These are phyloP conservation scores for Cordia subcordata DNA, from an alignment of 257 asterid species.

Conservation along the genomic window DNA sequence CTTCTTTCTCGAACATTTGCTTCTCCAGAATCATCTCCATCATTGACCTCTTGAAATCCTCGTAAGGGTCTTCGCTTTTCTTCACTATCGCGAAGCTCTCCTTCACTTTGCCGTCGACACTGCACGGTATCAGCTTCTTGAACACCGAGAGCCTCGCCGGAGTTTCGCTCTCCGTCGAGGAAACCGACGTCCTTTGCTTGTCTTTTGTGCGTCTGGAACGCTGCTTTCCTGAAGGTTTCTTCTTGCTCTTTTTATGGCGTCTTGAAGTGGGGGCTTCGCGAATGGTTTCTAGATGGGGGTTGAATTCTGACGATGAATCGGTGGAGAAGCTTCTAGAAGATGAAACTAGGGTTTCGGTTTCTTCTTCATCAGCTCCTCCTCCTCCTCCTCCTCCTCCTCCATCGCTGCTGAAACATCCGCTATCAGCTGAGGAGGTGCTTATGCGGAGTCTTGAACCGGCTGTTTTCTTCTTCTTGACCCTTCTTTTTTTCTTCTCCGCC, in stretches of 20 bases:
- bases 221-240: background rate
- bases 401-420: constrained; percentile 45
- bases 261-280: constrained; percentile 9
- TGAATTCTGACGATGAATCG: constrained; percentile 34
- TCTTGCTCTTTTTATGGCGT: constrained; percentile 18
- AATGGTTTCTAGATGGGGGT: constrained; percentile 23
- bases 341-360: constrained; percentile 30
- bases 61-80: constrained; percentile 67
- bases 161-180: constrained; percentile 26
- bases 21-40: constrained; percentile 90
- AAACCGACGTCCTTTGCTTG: constrained; percentile 19
- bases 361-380: constrained; percentile 12
- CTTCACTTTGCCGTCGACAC: constrained; percentile 74
- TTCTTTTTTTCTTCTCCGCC: constrained; percentile 17
- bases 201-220: constrained; percentile 1
- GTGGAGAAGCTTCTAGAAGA: constrained; percentile 29
- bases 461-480: constrained; percentile 32
- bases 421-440: constrained; percentile 58
- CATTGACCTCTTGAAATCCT: constrained; percentile 87
- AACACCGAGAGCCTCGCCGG: constrained; percentile 75
- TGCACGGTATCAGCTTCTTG: constrained; percentile 63
- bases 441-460: constrained; percentile 23
- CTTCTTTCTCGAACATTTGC: constrained; percentile 60
- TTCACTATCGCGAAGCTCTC: constrained; percentile 88
- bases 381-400: no score